A percentile compares a stretch with the other conserved stretches of the same genome.
Conservation (phyloP, 768 basidiomycete genomes). For the Auriscalpium vulgare region DNA sequence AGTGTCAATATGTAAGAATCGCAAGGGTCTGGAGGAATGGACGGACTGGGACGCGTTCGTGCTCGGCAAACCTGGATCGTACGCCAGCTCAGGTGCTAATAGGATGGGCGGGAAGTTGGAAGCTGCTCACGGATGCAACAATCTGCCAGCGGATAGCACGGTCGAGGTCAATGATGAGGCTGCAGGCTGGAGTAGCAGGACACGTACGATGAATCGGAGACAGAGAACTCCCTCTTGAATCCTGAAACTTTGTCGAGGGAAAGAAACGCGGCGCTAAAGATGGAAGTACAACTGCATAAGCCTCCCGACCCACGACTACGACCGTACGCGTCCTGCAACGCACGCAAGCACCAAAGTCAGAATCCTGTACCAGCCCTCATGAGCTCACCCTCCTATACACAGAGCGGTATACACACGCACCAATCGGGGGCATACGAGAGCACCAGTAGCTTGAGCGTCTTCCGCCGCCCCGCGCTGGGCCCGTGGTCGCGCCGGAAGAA, state of each 20-base stretch:
- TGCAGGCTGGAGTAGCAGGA: background rate
- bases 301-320: background rate
- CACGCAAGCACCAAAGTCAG: conserved; percentile 63
- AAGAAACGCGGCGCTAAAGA: conserved; percentile 49
- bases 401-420: conserved; percentile 30
- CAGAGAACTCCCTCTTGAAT: conserved; percentile 71
- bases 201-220: conserved; percentile 67
- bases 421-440: conserved; percentile 72
- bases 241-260: conserved; percentile 59
- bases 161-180: conserved; percentile 13
- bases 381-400: background rate
- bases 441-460: conserved; percentile 30
- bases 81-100: too few relatives aligned
- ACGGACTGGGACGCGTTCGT: conserved; percentile 73
- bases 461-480: too few relatives aligned
- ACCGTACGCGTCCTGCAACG: conserved; percentile 16
- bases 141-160: conserved; percentile 14
- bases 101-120: too few relatives aligned
- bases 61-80: conserved; percentile 46
- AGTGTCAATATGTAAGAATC: conserved; percentile 1
- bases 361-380: conserved; percentile 36
- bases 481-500: too few relatives aligned
- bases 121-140: conserved; percentile 30
- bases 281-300: background rate
- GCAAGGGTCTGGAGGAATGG: background rate